A percentile compares a stretch with the other conserved stretches of the same genome.
These are phyloP conservation scores for Globisporangium okanoganense DNA, from an alignment of 352 stramenopile genomes.

Conservation along the genomic window DNA sequence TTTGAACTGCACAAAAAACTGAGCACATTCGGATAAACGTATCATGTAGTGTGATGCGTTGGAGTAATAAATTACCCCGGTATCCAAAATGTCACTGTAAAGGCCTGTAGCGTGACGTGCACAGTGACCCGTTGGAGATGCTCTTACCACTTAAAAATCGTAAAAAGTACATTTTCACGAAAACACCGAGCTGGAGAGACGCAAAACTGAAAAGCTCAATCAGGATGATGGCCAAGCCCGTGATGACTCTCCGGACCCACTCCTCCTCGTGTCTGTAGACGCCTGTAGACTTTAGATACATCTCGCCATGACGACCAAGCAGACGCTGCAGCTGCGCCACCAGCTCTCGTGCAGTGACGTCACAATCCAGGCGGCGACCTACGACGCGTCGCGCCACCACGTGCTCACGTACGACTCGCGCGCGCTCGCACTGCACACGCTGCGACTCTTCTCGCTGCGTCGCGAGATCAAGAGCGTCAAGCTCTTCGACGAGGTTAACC, in stretches of 20 bases:
- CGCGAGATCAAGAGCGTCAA: conserved; percentile 54
- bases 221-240: too few species aligned
- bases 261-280: neutral
- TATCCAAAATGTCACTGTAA: too few species aligned
- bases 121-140: too few species aligned
- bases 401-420: conserved; percentile 57
- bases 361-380: conserved; percentile 44
- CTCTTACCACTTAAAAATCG: too few species aligned
- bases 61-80: too few species aligned
- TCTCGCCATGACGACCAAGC: conserved; percentile 22
- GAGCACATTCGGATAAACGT: too few species aligned
- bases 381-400: conserved; percentile 69
- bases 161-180: too few species aligned
- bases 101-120: too few species aligned
- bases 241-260: neutral
- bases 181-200: too few species aligned
- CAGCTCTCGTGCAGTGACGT: conserved; percentile 60
- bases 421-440: conserved; percentile 36
- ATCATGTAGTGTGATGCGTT: too few species aligned
- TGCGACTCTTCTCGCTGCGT: conserved; percentile 71
- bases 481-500: conserved; percentile 40
- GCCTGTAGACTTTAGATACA: neutral
- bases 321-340: conserved; percentile 75
- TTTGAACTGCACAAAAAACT: too few species aligned
- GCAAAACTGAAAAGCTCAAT: too few species aligned